Evolutionary conservation across 164 flowering plant species (phyloP).

Genomic region (Hamamelis virginiana): DNA sequence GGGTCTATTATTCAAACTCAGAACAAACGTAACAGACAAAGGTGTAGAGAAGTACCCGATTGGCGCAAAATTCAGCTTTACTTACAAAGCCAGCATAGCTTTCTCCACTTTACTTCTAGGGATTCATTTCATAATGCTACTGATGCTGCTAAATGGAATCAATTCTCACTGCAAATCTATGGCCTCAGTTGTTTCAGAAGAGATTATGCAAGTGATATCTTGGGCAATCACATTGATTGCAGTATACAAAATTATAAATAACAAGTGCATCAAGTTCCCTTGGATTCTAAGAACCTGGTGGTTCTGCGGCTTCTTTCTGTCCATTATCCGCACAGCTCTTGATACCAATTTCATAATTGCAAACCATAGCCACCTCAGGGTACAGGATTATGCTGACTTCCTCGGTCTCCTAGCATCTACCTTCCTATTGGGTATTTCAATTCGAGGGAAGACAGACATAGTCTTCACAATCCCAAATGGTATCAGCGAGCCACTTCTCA

Average conservation of each 20-base stretch:
- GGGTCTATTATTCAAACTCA: constrained; percentile 18
- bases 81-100: constrained; percentile 42
- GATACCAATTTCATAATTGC: constrained; percentile 30
- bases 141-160: constrained; percentile 35
- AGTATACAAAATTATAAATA: constrained; percentile 25
- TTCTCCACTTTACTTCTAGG: constrained; percentile 43
- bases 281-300: constrained; percentile 79
- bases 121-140: constrained; percentile 36
- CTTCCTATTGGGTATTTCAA: constrained; percentile 43
- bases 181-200: constrained; percentile 29
- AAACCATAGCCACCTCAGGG: constrained; percentile 20
- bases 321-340: constrained; percentile 27
- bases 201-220: constrained; percentile 46
- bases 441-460: constrained; percentile 62
- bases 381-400: constrained; percentile 43
- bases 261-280: constrained; percentile 43
- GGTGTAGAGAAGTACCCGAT: constrained; percentile 18
- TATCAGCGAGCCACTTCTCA: constrained; percentile 59
- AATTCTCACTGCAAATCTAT: constrained; percentile 33
- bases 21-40: constrained; percentile 26
- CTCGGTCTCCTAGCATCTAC: constrained; percentile 40
- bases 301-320: constrained; percentile 60
- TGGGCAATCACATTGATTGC: constrained; percentile 48
- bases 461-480: constrained; percentile 20
- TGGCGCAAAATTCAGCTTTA: constrained; percentile 25